phyloP scores from a whole-genome alignment of 352 stramenopile genomes.

The Phytophthora europaea region DNA sequence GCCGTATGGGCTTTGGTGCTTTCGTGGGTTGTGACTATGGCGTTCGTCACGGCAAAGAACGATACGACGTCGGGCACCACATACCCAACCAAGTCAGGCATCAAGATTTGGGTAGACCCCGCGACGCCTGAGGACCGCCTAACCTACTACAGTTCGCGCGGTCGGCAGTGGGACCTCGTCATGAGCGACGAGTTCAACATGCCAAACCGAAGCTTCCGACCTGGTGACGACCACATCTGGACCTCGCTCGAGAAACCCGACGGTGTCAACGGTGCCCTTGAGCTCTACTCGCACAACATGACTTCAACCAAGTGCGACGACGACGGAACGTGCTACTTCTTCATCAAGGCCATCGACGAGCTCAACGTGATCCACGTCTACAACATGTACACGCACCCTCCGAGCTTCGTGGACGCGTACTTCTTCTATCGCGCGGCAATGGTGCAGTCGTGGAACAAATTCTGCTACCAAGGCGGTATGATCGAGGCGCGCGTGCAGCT shows the following conservation, averaged over 20 bases:
- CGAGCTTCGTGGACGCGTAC: conserved; percentile 51
- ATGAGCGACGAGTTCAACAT: conserved; percentile 97
- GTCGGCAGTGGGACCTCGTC: conserved; percentile 67
- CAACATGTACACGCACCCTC: conserved; percentile 67
- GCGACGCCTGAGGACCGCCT: conserved; percentile 53
- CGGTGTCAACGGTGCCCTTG: conserved; percentile 88
- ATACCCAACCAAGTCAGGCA: conserved; percentile 48
- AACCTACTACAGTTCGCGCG: conserved; percentile 56
- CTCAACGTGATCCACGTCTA: conserved; percentile 56
- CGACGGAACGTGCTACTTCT: conserved; percentile 64
- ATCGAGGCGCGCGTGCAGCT: conserved; percentile 92
- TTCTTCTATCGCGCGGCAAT: conserved; percentile 83
- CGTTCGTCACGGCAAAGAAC: conserved; percentile 21
- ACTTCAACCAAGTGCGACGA: conserved; percentile 57
- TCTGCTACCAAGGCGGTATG: conserved; percentile 96
- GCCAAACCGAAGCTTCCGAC: conserved; percentile 86
- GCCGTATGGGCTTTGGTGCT: neutral
- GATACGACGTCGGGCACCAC: conserved; percentile 16
- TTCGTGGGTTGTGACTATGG: neutral
- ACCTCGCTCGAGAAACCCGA: conserved; percentile 96
- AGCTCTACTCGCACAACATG: conserved; percentile 93
- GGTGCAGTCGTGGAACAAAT: conserved; percentile 96
- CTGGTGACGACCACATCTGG: conserved; percentile 95
- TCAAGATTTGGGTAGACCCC: conserved; percentile 66
- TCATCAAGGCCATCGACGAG: conserved; percentile 50